Evolutionary conservation across 2,329 filamentous ascomycete genomes (phyloP).

Genomic region (Alternaria infectoria): DNA sequence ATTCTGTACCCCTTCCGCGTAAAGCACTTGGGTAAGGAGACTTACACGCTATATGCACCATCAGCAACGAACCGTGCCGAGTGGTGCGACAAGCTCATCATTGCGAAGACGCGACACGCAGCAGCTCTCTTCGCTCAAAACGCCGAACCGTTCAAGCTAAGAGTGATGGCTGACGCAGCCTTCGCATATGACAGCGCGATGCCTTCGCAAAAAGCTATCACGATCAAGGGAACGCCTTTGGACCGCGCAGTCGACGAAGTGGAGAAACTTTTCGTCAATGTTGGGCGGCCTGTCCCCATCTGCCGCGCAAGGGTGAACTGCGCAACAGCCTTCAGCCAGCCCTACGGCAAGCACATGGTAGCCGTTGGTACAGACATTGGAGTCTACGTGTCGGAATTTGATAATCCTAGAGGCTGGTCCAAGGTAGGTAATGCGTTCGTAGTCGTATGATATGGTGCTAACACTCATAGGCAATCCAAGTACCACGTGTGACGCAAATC

Average conservation of each 20-base stretch:
- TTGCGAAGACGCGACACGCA: conserved; percentile 93
- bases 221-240: conserved; percentile 88
- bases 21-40: conserved; percentile 93
- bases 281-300: conserved; percentile 75
- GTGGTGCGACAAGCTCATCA: conserved; percentile 92
- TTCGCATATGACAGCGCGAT: conserved; percentile 78
- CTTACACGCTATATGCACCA: conserved; percentile 88
- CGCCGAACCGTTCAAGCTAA: conserved; percentile 90
- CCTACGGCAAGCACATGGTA: conserved; percentile 83
- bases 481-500: conserved; percentile 83
- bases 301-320: conserved; percentile 91
- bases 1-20: conserved; percentile 93
- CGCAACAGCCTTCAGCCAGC: conserved; percentile 83
- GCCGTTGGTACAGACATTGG: conserved; percentile 96
- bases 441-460: conserved; percentile 21
- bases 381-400: conserved; percentile 86
- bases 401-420: conserved; percentile 88
- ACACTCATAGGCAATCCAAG: conserved; percentile 71
- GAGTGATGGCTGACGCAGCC: conserved; percentile 89
- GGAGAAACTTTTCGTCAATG: conserved; percentile 71
- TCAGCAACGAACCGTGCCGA: conserved; percentile 76
- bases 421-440: conserved; percentile 65
- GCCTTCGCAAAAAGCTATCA: conserved; percentile 65
- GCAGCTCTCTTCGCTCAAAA: conserved; percentile 89
- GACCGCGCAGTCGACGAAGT: conserved; percentile 90